Conservation (phyloP, 805 yeast genomes). For the Wickerhamiella vanderwaltii region DNA sequence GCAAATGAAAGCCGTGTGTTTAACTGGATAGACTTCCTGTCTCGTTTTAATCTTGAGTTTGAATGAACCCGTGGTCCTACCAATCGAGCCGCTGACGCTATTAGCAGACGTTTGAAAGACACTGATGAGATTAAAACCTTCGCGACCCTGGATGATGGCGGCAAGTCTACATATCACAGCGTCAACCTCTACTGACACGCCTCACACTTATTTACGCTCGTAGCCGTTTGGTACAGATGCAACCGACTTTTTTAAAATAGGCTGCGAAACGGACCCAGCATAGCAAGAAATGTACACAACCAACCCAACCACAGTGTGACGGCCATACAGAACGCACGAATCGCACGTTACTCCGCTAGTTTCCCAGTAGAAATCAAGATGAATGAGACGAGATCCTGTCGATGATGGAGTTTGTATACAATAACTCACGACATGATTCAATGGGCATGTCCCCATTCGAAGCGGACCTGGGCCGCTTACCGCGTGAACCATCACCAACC, state of each 20-base stretch:
- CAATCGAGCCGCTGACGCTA: slow-evolving; percentile 7
- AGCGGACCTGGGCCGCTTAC: slow-evolving; percentile 4
- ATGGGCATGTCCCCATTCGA: not conserved
- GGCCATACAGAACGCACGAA: not conserved
- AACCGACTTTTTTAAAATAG: too few species aligned
- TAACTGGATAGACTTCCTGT: slow-evolving; percentile 3
- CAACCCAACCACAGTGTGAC: not conserved
- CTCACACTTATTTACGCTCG: too few species aligned
- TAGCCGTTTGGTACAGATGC: too few species aligned
- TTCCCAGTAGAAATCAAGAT: not conserved
- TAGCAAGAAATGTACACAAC: too few species aligned
- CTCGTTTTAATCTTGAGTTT: not conserved
- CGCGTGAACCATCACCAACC: too few species aligned
- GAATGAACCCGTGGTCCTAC: not conserved
- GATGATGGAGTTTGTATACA: not conserved
- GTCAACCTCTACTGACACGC: too few species aligned
- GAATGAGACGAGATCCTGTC: not conserved
- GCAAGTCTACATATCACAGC: too few species aligned
- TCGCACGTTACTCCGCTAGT: not conserved
- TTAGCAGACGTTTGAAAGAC: too few species aligned
- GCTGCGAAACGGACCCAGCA: too few species aligned
- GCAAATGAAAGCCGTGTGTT: not conserved
- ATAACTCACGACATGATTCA: not conserved
- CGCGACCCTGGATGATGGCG: too few species aligned
- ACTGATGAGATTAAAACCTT: too few species aligned